phyloP scores from a whole-genome alignment of 177 flowering plant genomes.

The Vitis hybrid region DNA sequence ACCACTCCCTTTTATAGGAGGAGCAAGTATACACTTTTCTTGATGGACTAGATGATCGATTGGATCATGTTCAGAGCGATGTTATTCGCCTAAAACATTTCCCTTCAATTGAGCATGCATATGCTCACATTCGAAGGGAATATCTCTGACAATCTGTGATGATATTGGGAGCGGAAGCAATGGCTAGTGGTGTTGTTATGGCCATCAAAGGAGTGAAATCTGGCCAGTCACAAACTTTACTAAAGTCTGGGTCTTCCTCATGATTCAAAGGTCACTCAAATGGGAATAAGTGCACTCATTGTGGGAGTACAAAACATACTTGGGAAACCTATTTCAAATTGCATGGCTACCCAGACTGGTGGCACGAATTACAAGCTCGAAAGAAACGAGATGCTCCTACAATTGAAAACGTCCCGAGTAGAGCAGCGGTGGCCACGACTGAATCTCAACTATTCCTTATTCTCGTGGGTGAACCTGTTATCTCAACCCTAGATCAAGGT shows the following conservation, averaged over 20 bases:
- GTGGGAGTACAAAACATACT: not conserved
- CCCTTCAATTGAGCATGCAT: no score
- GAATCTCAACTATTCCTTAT: not conserved
- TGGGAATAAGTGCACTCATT: constrained; percentile 6
- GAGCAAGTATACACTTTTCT: constrained; percentile 6
- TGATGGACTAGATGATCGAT: not conserved
- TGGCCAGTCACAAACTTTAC: not conserved
- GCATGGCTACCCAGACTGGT: not conserved
- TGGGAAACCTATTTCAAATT: no score
- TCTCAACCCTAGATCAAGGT: not conserved
- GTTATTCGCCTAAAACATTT: no score
- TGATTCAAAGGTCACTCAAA: not conserved
- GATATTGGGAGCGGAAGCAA: not conserved
- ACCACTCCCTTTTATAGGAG: not conserved
- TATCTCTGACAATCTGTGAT: not conserved
- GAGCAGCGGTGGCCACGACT: not conserved
- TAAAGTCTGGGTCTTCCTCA: not conserved
- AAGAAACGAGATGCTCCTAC: not conserved
- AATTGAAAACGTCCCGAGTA: not conserved
- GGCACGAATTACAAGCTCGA: constrained; percentile 1
- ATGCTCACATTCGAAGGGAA: not conserved
- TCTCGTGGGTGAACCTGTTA: not conserved
- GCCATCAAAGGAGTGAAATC: constrained; percentile 1
- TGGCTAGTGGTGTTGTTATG: not conserved
- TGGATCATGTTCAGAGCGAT: not conserved